Evolutionary conservation across 208 protist genomes (phyloP).

Genomic region (Porcisia hertigi): DNA sequence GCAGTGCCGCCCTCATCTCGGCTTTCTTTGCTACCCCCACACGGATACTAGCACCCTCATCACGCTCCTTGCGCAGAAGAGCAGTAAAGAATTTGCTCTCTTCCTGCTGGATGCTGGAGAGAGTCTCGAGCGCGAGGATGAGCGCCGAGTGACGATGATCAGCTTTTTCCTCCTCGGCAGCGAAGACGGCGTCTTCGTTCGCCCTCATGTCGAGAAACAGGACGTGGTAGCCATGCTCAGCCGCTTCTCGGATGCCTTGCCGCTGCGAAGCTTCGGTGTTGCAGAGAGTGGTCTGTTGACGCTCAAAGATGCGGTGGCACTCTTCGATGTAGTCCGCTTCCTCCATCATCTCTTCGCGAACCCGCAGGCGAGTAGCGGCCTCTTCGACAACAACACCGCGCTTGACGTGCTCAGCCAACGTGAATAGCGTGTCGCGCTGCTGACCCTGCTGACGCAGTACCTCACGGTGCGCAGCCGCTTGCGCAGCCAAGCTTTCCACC

Average conservation of each 20-base stretch:
- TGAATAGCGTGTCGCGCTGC: conserved; percentile 16
- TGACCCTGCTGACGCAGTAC: conserved; percentile 11
- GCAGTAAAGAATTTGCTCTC: conserved; percentile 33
- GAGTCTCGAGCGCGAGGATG: conserved; percentile 31
- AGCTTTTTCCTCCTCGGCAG: conserved; percentile 3
- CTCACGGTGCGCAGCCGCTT: conserved; percentile 14
- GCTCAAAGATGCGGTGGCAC: conserved; percentile 24
- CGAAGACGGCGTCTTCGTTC: conserved; percentile 15
- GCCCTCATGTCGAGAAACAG: conserved; percentile 41
- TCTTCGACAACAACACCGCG: conserved; percentile 43
- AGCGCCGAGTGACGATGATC: conserved; percentile 17
- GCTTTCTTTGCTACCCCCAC: conserved; percentile 48
- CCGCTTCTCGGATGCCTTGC: conserved; percentile 20
- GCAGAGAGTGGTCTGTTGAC: conserved; percentile 14
- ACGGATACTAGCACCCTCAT: conserved; percentile 36
- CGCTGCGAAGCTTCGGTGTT: conserved; percentile 14
- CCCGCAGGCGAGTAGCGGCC: conserved; percentile 16
- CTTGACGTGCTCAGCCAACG: conserved; percentile 36
- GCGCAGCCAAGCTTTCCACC: conserved; percentile 17
- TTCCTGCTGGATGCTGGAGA: conserved; percentile 42
- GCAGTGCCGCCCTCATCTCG: conserved; percentile 15
- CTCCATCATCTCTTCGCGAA: conserved; percentile 29
- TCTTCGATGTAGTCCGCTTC: conserved; percentile 28
- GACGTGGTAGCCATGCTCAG: conserved; percentile 34
- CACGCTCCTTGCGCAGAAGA: conserved; percentile 28